A percentile compares a stretch with the other conserved stretches of the same genome.
phyloP scores from a whole-genome alignment of 192 early-diverging fungal species.

The Coemansia furcata region DNA sequence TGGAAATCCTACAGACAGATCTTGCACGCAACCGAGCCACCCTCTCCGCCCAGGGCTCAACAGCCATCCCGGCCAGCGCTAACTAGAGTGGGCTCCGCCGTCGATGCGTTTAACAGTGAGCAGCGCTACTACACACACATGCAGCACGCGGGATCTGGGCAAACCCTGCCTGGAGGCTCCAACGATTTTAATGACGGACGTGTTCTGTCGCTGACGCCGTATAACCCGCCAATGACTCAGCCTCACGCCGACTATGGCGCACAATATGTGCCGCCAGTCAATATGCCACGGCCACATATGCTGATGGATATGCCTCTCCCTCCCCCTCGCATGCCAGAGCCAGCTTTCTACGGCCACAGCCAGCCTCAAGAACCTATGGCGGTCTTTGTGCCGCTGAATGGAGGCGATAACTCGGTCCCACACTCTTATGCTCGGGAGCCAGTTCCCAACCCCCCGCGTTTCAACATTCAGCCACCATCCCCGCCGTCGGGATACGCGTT shows the following conservation, averaged over 20 bases:
- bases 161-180: neutral
- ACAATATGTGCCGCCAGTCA: neutral
- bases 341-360: neutral
- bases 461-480: neutral
- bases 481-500: neutral
- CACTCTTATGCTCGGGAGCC: neutral
- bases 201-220: conserved; percentile 4
- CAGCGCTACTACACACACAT: conserved; percentile 19
- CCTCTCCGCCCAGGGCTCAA: neutral
- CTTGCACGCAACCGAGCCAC: neutral
- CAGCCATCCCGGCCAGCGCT: neutral
- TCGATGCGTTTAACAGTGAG: conserved; percentile 28
- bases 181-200: neutral
- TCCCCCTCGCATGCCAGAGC: neutral
- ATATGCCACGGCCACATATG: neutral
- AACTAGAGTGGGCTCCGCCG: conserved; percentile 4
- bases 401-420: neutral
- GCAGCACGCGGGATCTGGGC: neutral
- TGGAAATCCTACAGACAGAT: conserved; percentile 19
- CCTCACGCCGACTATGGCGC: neutral
- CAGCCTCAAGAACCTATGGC: neutral
- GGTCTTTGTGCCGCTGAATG: neutral
- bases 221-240: neutral
- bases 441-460: neutral
- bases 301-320: conserved; percentile 4